Evolutionary conservation across 176 grass and related monocot genomes (phyloP).

Genomic region (Oryza punctata): DNA sequence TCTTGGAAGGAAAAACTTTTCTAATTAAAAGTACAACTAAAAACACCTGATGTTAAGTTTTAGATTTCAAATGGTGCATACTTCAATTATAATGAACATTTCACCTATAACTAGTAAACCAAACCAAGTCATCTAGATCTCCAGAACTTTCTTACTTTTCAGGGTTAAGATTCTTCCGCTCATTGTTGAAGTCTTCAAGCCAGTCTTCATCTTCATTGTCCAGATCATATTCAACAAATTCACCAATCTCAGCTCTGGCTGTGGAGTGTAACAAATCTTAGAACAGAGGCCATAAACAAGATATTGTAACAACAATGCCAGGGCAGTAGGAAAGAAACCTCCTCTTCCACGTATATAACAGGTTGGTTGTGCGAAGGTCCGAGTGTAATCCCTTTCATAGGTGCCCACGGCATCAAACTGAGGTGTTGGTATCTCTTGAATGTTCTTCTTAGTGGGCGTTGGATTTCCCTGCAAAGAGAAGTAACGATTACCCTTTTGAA

Average conservation of each 20-base stretch:
- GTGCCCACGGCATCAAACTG: slow-evolving; percentile 79
- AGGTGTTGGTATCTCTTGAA: slow-evolving; percentile 96
- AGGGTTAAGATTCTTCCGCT: slow-evolving; percentile 72
- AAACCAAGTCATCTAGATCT: slow-evolving; percentile 25
- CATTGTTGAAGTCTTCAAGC: slow-evolving; percentile 91
- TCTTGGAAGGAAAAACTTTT: background rate
- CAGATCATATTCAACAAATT: slow-evolving; percentile 95
- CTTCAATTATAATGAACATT: slow-evolving; percentile 15
- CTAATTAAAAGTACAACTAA: slow-evolving; percentile 1
- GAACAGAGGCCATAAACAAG: slow-evolving; percentile 35
- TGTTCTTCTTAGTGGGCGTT: slow-evolving; percentile 69
- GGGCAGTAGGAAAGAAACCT: slow-evolving; percentile 60
- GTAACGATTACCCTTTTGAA: slow-evolving; percentile 3
- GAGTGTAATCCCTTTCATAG: slow-evolving; percentile 98
- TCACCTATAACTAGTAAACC: background rate
- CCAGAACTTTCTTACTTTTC: slow-evolving; percentile 81
- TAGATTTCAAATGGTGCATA: slow-evolving; percentile 4
- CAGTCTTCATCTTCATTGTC: slow-evolving; percentile 98
- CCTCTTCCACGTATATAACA: slow-evolving; percentile 95
- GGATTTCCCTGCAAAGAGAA: slow-evolving; percentile 55
- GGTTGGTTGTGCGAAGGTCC: slow-evolving; percentile 85
- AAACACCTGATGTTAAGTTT: background rate
- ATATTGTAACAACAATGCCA: slow-evolving; percentile 11
- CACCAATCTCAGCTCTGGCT: slow-evolving; percentile 92
- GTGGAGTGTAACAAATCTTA: slow-evolving; percentile 44